A percentile compares a stretch with the other conserved stretches of the same genome.
Evolutionary conservation across 2,329 filamentous ascomycete genomes (phyloP).

Genomic region (Colletotrichum paranaense): DNA sequence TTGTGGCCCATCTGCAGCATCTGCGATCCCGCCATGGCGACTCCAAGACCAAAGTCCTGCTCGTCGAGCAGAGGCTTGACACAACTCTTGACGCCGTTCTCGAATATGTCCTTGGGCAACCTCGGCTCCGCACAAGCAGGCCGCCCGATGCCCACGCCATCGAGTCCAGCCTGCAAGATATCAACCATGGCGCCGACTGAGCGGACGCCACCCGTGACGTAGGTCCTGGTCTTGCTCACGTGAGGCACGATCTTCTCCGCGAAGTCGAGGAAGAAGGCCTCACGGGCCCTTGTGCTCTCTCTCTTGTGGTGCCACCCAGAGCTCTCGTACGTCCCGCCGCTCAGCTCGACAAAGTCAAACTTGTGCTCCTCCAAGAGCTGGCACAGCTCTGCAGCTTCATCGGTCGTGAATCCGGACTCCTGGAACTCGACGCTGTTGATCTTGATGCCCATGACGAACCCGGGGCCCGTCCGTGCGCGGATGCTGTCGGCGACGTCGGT

Average conservation of each 20-base stretch:
- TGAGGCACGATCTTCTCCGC: conserved; percentile 60
- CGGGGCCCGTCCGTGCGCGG: conserved; percentile 41
- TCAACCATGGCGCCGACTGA: conserved; percentile 67
- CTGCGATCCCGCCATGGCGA: not conserved
- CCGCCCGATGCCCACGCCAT: conserved; percentile 67
- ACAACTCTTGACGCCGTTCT: not conserved
- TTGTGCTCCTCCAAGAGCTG: conserved; percentile 56
- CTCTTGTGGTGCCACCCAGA: conserved; percentile 61
- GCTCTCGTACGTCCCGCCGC: conserved; percentile 68
- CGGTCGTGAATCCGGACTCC: conserved; percentile 59
- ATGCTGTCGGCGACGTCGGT: conserved; percentile 52
- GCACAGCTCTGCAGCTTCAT: conserved; percentile 61
- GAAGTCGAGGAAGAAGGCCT: conserved; percentile 71
- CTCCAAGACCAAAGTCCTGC: not conserved
- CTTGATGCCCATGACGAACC: conserved; percentile 64
- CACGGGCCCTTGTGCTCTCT: conserved; percentile 64
- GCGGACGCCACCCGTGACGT: conserved; percentile 68
- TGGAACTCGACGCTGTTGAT: conserved; percentile 64
- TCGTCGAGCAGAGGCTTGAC: not conserved
- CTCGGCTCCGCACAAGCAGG: conserved; percentile 44
- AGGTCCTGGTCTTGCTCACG: conserved; percentile 59
- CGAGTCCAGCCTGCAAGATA: conserved; percentile 61
- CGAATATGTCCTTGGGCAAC: not conserved
- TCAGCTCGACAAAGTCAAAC: conserved; percentile 69
- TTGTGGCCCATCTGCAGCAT: not conserved